phyloP scores from a whole-genome alignment of 345 rosid genomes.

The Brassica cretica region DNA sequence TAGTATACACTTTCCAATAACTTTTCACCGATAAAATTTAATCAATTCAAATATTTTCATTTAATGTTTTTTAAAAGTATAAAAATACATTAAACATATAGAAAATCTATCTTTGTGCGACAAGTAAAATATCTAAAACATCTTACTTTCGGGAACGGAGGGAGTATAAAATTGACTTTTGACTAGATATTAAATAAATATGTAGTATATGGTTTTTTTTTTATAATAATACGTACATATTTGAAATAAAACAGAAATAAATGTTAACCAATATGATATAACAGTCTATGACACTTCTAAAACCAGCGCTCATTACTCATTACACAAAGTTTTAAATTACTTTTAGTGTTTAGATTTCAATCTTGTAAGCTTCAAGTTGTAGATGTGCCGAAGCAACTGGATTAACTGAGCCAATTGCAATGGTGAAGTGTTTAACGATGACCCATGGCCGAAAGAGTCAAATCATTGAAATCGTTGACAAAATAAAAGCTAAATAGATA shows the following conservation, averaged over 20 bases:
- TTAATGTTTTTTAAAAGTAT: too few species aligned
- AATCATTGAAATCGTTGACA: slow-evolving; percentile 9
- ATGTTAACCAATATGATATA: background rate
- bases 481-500: background rate
- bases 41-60: too few species aligned
- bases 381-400: background rate
- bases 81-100: too few species aligned
- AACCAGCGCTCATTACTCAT: background rate
- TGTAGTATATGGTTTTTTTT: background rate
- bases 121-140: too few species aligned
- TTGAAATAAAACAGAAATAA: background rate
- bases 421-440: background rate
- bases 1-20: too few species aligned
- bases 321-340: background rate
- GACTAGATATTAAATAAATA: background rate
- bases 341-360: too few species aligned
- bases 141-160: background rate
- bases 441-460: background rate
- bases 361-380: background rate
- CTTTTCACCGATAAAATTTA: too few species aligned
- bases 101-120: too few species aligned
- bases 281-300: background rate
- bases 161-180: background rate
- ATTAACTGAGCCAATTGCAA: background rate
- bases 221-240: background rate